Conservation (phyloP, 2,329 filamentous ascomycete genomes). For the Colletotrichum australisinense region DNA sequence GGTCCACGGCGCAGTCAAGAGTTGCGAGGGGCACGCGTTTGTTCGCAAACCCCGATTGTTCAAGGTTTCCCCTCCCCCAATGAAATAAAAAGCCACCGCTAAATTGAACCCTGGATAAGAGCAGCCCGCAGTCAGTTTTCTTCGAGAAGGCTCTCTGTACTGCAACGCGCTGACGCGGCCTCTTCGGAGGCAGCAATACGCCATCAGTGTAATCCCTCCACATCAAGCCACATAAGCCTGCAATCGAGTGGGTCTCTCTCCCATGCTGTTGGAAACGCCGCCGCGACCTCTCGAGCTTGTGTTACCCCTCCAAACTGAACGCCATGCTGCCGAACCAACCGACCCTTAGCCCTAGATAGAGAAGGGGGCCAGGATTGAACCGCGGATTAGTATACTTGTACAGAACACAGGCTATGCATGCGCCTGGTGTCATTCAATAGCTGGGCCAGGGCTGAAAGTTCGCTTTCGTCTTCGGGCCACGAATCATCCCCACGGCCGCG, state of each 20-base stretch:
- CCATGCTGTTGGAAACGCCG: slow-evolving; percentile 25
- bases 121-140: not conserved
- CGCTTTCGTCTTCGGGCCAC: slow-evolving; percentile 17
- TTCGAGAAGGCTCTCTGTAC: slow-evolving; percentile 23
- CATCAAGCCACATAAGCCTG: slow-evolving; percentile 3
- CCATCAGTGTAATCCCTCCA: slow-evolving; percentile 7
- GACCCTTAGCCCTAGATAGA: slow-evolving; percentile 19
- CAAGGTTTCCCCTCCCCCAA: not conserved
- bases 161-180: slow-evolving; percentile 28
- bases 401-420: slow-evolving; percentile 23
- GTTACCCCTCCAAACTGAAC: slow-evolving; percentile 17
- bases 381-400: slow-evolving; percentile 9
- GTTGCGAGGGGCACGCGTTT: slow-evolving; percentile 10
- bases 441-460: slow-evolving; percentile 12
- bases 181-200: slow-evolving; percentile 24
- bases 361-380: slow-evolving; percentile 3
- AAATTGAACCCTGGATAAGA: not conserved
- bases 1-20: slow-evolving; percentile 4
- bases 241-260: slow-evolving; percentile 7
- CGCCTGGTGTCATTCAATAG: slow-evolving; percentile 6
- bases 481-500: slow-evolving; percentile 23
- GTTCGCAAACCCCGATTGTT: not conserved
- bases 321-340: slow-evolving; percentile 23
- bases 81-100: not conserved
- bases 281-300: slow-evolving; percentile 11